These are phyloP conservation scores for Poa annua DNA, from an alignment of 176 grass and related monocot species.

Conservation along the genomic window DNA sequence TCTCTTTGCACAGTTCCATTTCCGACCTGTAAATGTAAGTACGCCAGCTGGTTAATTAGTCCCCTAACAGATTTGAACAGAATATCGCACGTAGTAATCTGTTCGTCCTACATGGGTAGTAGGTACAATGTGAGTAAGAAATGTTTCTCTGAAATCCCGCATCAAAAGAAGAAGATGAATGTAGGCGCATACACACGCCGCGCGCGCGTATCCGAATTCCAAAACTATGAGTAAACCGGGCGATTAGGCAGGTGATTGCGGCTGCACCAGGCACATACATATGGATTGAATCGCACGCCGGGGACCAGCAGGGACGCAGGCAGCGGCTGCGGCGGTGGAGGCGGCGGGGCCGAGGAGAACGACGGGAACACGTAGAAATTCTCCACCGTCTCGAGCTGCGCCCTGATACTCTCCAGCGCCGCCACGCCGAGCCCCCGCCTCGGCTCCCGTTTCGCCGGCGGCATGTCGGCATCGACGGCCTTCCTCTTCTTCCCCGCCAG, in stretches of 20 bases:
- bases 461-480: not conserved
- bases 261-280: not conserved
- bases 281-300: constrained; percentile 6
- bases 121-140: not conserved
- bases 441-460: constrained; percentile 46
- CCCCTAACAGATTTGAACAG: not conserved
- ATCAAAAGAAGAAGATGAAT: not conserved
- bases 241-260: not conserved
- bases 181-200: not conserved
- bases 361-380: constrained; percentile 38
- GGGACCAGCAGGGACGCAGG: not conserved
- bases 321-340: not conserved
- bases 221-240: not conserved
- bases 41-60: not conserved
- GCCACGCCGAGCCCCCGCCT: constrained; percentile 48
- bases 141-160: not conserved
- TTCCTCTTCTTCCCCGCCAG: constrained; percentile 37
- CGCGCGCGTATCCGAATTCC: not conserved
- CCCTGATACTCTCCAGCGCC: constrained; percentile 54
- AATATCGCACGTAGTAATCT: not conserved
- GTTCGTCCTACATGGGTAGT: not conserved
- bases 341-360: not conserved
- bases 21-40: constrained; percentile 33
- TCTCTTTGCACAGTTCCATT: constrained; percentile 30
- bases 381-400: constrained; percentile 49